Percentiles rank a stretch among this genome's conserved stretches.
Conservation (phyloP, 768 basidiomycete genomes). For the Boletales sp. region DNA sequence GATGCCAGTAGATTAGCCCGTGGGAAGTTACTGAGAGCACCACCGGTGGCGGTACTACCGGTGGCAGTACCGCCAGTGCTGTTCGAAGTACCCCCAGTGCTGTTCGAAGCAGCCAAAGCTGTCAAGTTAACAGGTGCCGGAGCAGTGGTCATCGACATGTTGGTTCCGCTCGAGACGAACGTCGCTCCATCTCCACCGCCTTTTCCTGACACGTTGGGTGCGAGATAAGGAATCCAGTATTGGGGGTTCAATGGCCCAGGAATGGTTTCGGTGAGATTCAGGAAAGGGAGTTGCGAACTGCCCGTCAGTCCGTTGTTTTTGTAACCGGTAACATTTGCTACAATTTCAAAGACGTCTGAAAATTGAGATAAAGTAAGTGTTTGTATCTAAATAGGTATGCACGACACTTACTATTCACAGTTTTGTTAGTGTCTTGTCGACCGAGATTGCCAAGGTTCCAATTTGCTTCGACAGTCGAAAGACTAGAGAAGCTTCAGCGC, state of each 20-base stretch:
- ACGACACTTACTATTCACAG: constrained; percentile 8
- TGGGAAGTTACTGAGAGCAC: constrained; percentile 3
- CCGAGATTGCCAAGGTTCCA: constrained; percentile 59
- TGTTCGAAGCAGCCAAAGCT: background rate
- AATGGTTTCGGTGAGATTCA: constrained; percentile 36
- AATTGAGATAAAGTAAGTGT: background rate
- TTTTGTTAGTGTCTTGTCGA: constrained; percentile 50
- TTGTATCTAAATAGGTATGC: background rate
- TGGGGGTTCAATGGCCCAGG: constrained; percentile 41
- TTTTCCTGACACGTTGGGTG: constrained; percentile 32
- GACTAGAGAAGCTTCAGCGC: constrained; percentile 12
- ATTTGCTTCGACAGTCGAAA: constrained; percentile 56
- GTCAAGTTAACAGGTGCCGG: constrained; percentile 41
- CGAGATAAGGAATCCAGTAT: constrained; percentile 39
- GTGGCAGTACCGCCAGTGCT: no score
- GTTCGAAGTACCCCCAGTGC: background rate
- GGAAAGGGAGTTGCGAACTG: constrained; percentile 28
- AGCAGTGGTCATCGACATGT: constrained; percentile 30
- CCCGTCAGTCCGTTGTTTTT: constrained; percentile 34
- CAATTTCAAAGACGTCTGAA: constrained; percentile 49
- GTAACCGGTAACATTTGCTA: constrained; percentile 46
- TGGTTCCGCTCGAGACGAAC: constrained; percentile 30
- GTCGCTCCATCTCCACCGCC: constrained; percentile 41
- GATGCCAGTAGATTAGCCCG: constrained; percentile 4
- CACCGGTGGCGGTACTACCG: background rate